A percentile compares a stretch with the other conserved stretches of the same genome.
Conservation (phyloP, 2,329 filamentous ascomycete genomes). For the Myrmaecium sp. region DNA sequence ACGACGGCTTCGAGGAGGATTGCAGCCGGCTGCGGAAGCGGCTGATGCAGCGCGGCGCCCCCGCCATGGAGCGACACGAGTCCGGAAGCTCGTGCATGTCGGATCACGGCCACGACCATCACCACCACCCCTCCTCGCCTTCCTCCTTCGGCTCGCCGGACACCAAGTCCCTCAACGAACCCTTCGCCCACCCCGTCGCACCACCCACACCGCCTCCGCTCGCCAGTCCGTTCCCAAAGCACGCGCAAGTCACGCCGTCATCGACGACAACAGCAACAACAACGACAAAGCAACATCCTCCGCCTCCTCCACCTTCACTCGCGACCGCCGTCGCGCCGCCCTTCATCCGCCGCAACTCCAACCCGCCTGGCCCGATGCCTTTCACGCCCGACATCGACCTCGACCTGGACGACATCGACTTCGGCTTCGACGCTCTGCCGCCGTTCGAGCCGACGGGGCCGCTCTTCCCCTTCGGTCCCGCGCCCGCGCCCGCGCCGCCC, state of each 20-base stretch:
- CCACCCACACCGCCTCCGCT: slow-evolving; percentile 22
- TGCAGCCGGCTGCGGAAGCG: slow-evolving; percentile 36
- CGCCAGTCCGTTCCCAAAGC: slow-evolving; percentile 20
- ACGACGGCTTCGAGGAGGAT: slow-evolving; percentile 42
- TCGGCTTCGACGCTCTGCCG: too few relatives aligned
- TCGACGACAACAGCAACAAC: not conserved
- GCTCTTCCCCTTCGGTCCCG: too few relatives aligned
- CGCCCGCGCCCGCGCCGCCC: too few relatives aligned
- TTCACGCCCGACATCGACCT: too few relatives aligned
- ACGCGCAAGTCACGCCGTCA: slow-evolving; percentile 13
- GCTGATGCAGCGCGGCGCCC: slow-evolving; percentile 34
- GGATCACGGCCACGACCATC: slow-evolving; percentile 35
- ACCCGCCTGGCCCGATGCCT: too few relatives aligned
- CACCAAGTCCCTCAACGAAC: slow-evolving; percentile 14
- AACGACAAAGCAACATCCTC: slow-evolving; percentile 15
- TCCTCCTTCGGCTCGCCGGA: slow-evolving; percentile 23
- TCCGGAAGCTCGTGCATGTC: not conserved
- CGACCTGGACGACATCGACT: too few relatives aligned
- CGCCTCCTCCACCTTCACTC: slow-evolving; percentile 15
- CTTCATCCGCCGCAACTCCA: too few relatives aligned
- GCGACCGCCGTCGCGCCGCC: too few relatives aligned
- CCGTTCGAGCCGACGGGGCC: too few relatives aligned
- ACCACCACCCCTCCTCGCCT: slow-evolving; percentile 25
- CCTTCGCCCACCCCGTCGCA: slow-evolving; percentile 16
- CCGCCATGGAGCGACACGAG: slow-evolving; percentile 33